Base-by-base conservation (phyloP, 208 protist species). In the Phytomonas sp. region DNA sequence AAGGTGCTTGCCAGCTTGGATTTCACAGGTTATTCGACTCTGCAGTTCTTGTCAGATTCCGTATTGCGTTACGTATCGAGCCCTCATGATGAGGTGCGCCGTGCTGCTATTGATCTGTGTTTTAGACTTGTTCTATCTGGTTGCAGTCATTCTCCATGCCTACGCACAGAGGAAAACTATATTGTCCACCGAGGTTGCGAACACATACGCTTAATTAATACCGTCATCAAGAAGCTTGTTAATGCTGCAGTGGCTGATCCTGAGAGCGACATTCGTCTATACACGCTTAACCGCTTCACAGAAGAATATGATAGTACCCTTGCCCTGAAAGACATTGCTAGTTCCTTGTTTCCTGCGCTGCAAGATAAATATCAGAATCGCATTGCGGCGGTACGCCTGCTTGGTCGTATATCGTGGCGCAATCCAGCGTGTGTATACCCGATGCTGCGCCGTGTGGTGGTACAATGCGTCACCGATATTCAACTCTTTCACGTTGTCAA, bases 341-440 rank as follows among this genome's bases (percentile, higher is more conserved):
- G 78, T 4, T 76, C 81, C 26, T 78, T 95, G 9, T 89, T 91
- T 68, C 88, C 88, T 20, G 89, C 89, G 26, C 76, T 96, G 36
- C 78, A 94, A 73, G 89, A 96, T 78, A 90, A 94, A 68, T 84
- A 92, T 65, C 85, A 92, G 68, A 95, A 96, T 60, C 81, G 85
- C 46, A 73, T 93, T 51, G 89, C 84, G 29, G 87, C 84, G 4
- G 84, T 91, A 43, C 84, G 78, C 23, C 78, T 96, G 31, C 81
- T 96, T n/a, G 92, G 89, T 33, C 85, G 92, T 53, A 72, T 96
- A 37, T 91, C 92, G 8, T 70, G 75, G 56, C 77, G 84, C 34
- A 94, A 96, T 73, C 89, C 89, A 17, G 80, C 81, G 26, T 84
- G 87, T 77, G 77, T 94, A 28, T 85, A 89, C 59, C 89, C 89